Percentiles rank a stretch among this genome's conserved stretches.
phyloP scores from a whole-genome alignment of 495 filamentous ascomycete genomes.

The Daldinia concentrica region DNA sequence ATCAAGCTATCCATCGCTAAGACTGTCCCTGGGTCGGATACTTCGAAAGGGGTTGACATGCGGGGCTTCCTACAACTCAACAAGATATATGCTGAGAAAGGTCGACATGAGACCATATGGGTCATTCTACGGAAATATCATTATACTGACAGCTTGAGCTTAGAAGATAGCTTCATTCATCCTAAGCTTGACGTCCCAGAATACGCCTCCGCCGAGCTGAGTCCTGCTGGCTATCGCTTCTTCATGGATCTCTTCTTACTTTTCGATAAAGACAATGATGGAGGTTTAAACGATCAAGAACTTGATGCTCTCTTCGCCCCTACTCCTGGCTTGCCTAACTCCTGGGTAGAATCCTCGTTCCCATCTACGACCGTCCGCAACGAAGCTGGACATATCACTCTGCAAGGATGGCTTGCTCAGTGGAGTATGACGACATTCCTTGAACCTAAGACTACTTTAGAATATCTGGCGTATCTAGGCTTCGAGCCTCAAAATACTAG shows the following conservation, averaged over 20 bases:
- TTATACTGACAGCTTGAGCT: constrained; percentile 90
- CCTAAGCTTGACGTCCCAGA: constrained; percentile 94
- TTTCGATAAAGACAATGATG: constrained; percentile 97
- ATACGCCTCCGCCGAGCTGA: constrained; percentile 90
- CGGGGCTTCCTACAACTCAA: constrained; percentile 88
- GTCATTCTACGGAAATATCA: constrained; percentile 94
- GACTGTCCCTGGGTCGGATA: constrained; percentile 67
- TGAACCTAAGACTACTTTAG: constrained; percentile 91
- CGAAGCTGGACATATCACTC: constrained; percentile 92
- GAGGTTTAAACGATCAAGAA: constrained; percentile 86
- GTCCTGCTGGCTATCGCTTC: constrained; percentile 93
- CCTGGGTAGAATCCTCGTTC: constrained; percentile 86
- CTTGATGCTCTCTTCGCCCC: constrained; percentile 88
- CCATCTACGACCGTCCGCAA: constrained; percentile 94
- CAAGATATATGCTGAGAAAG: constrained; percentile 95
- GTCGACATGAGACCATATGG: constrained; percentile 98
- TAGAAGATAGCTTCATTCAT: constrained; percentile 90
- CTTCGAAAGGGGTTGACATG: constrained; percentile 78
- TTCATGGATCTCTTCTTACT: constrained; percentile 96
- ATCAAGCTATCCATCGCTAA: constrained; percentile 87
- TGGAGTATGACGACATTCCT: constrained; percentile 99
- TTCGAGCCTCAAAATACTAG: constrained; percentile 75
- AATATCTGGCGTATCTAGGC: constrained; percentile 94
- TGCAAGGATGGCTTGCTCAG: constrained; percentile 97
- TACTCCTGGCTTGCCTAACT: constrained; percentile 85